Percentiles rank a stretch among this genome's conserved stretches.
phyloP scores from a whole-genome alignment of 345 rosid genomes.

The Mallotus nudiflorus region DNA sequence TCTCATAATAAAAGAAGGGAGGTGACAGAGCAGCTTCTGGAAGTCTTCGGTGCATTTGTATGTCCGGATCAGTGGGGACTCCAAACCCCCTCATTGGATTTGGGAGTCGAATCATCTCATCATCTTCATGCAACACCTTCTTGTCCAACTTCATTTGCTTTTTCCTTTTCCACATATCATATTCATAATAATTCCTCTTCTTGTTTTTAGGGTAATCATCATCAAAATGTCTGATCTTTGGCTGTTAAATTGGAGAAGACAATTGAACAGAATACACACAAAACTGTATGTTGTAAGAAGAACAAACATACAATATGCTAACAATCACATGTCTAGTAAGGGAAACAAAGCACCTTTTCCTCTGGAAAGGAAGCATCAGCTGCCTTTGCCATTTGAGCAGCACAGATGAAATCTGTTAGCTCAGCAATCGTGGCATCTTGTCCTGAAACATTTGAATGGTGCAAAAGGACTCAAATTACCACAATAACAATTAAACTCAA shows the following conservation, averaged over 20 bases:
- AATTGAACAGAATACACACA: not conserved
- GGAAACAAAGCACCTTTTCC: slow-evolving; percentile 46
- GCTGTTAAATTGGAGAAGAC: slow-evolving; percentile 30
- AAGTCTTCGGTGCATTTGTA: slow-evolving; percentile 41
- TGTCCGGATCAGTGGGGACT: slow-evolving; percentile 48
- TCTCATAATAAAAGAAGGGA: slow-evolving; percentile 87
- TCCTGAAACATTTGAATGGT: slow-evolving; percentile 45
- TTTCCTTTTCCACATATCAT: slow-evolving; percentile 35
- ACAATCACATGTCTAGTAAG: not conserved
- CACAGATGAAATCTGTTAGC: slow-evolving; percentile 76
- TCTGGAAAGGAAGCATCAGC: slow-evolving; percentile 52
- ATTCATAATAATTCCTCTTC: slow-evolving; percentile 46
- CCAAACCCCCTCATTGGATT: slow-evolving; percentile 93
- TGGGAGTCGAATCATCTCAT: slow-evolving; percentile 63
- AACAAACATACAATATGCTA: not conserved
- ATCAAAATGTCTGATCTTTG: slow-evolving; percentile 31
- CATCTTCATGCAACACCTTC: slow-evolving; percentile 34
- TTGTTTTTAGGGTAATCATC: slow-evolving; percentile 34
- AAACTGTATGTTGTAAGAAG: not conserved
- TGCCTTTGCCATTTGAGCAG: slow-evolving; percentile 72
- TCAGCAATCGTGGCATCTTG: slow-evolving; percentile 51
- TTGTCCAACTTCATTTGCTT: slow-evolving; percentile 31
- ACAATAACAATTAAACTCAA: not conserved
- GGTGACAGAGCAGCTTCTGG: slow-evolving; percentile 65
- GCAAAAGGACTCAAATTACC: slow-evolving; percentile 5